Evolutionary conservation across 768 basidiomycete species (phyloP), one percentile per base, ranked within the genome.

Genomic region (Dioszegia hungarica): DNA sequence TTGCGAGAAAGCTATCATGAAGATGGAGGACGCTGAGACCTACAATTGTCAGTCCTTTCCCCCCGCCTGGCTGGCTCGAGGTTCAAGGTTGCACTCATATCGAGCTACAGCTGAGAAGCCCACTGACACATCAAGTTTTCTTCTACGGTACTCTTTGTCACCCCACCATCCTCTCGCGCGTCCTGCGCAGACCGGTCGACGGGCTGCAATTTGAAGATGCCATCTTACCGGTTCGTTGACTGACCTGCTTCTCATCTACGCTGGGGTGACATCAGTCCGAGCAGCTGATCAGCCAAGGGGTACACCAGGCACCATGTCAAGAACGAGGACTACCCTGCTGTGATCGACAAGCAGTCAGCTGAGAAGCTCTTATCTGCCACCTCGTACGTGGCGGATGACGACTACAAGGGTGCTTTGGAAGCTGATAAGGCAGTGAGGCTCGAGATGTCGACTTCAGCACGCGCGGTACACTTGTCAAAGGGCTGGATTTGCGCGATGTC

Each of bases 121-220:
- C n/a, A n/a, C n/a, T n/a, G n/a, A n/a, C n/a, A n/a, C n/a, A n/a
- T n/a, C n/a, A n/a, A 72, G 59, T 76, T 17, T 93, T 92, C 76
- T 88, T 90, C 79, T 91, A 93, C 75, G 93, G 93, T 12, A 94
- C 89, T 0, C 79, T 97, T 20, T 85, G 93, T 81, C 89, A 92
- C 66, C 90, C 91, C 5, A 82, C 82, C 47, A 87, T 97, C 67
- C 78, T 95, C 36, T 82, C 79, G 56, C 79, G 85, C 19, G 90
- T 95, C 6, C 84, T 95, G 40, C 80, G 80, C 6, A 85, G 88
- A 64, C 79, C 84, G 41, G 88, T 86, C 8, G 64, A 77, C 8
- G 79, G 85, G 60, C 79, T 94, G 2, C 70, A 82, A 50, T 81
- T 88, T 41, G 84, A 84, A 59, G 85, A 88, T 36, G 91, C 90